Percentiles rank a stretch among this genome's conserved stretches.
Evolutionary conservation across 208 protist species (phyloP).

Genomic region (Leishmania aethiopica): DNA sequence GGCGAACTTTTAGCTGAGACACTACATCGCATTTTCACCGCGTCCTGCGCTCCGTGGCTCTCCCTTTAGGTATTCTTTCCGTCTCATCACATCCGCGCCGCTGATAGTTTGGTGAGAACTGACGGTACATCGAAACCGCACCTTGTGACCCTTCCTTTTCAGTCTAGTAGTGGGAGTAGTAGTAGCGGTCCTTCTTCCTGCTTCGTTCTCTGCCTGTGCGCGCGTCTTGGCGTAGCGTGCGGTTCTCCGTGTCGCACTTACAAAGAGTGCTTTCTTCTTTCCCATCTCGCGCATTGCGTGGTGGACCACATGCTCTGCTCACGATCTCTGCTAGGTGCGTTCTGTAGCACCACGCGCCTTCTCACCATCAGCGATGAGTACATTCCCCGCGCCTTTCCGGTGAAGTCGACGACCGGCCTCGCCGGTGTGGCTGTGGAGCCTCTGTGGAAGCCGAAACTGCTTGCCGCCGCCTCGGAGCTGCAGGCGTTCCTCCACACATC

Average conservation of each 20-base stretch:
- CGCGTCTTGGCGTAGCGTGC: not conserved
- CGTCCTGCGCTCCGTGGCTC: not conserved
- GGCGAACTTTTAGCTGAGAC: not conserved
- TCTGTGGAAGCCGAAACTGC: constrained; percentile 92
- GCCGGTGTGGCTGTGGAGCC: constrained; percentile 90
- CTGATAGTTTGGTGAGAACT: not conserved
- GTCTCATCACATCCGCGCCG: not conserved
- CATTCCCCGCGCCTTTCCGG: constrained; percentile 91
- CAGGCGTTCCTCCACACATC: constrained; percentile 82
- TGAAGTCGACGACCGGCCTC: constrained; percentile 90
- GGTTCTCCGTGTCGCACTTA: not conserved
- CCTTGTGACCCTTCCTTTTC: not conserved
- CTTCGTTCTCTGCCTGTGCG: not conserved
- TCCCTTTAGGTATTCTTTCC: not conserved
- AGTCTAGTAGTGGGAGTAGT: not conserved
- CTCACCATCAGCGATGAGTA: constrained; percentile 90
- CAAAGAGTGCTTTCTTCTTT: not conserved
- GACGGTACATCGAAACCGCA: not conserved
- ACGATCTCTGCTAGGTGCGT: constrained; percentile 33
- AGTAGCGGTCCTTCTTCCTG: not conserved
- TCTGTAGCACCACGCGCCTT: constrained; percentile 53
- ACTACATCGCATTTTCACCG: not conserved
- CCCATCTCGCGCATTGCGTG: not conserved
- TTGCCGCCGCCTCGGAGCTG: constrained; percentile 83
- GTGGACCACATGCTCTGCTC: constrained; percentile 18